phyloP scores from a whole-genome alignment of 192 early-diverging fungal species.

The Chytriomyces sp. region DNA sequence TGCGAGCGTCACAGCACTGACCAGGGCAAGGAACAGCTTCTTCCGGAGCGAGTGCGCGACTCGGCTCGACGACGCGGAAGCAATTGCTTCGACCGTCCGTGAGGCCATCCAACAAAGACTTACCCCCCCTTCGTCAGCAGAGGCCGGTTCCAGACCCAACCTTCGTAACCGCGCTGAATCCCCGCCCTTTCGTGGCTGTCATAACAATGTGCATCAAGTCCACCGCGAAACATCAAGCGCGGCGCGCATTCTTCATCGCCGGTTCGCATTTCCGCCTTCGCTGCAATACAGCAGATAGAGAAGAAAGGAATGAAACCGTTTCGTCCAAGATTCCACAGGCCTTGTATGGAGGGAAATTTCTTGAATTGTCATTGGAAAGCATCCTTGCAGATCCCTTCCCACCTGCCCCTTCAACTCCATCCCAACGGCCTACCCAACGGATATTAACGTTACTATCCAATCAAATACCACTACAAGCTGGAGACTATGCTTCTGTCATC shows the following conservation, averaged over 20 bases:
- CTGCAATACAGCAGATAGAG: neutral
- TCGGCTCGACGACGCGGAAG: neutral
- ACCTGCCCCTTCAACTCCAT: neutral
- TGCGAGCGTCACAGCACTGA: neutral
- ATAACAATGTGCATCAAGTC: neutral
- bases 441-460: neutral
- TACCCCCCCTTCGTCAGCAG: neutral
- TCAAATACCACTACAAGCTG: neutral
- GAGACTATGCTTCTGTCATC: neutral
- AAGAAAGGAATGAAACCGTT: neutral
- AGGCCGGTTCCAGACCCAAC: neutral
- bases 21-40: conserved; percentile 8
- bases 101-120: conserved; percentile 13
- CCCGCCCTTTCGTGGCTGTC: neutral
- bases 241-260: neutral
- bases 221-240: neutral
- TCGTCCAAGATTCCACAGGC: neutral
- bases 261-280: neutral
- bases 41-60: neutral
- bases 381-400: too few species aligned
- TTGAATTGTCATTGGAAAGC: conserved; percentile 15
- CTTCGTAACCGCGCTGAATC: too few species aligned
- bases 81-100: neutral
- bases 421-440: neutral
- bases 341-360: neutral